Evolutionary conservation across 345 rosid genomes (phyloP), one percentile per base, ranked within the genome.

Genomic region (Populus ilicifolia): DNA sequence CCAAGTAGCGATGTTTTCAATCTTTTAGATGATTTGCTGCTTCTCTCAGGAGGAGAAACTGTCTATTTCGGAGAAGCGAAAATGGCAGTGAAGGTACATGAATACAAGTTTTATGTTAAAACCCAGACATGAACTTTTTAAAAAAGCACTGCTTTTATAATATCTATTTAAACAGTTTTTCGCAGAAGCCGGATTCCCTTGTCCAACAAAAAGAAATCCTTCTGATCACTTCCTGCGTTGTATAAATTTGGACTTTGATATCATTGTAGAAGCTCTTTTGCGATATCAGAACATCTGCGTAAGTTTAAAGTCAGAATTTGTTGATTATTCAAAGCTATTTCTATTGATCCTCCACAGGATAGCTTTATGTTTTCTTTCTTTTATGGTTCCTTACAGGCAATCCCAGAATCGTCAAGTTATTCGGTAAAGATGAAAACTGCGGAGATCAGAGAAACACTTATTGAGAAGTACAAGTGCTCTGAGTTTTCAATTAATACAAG

Each of bases 191-290:
- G 93, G 93, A 59, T 89, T 89, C 46, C 90, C 90, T 12, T 91
- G 95, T 77, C 95, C 95, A 23, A 77, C 70, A 59, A 87, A 85
- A 74, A 88, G 93, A 79, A 91, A 88, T 80, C 91, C 91, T 79
- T 88, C 92, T 0, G 95, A 91, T 75, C 95, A 91, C 79, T 91
- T 88, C 78, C 84, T 91, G 44, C 81, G 88, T 25, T 88, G 90
- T 75, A 84, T 89, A 41, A 88, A 86, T 86, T 85, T 91, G 1
- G 95, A 87, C 70, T 89, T 91, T 52, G 93, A 91, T 70, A 67
- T 77, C 30, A 80, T 87, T 38, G 79, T 83, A 21, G 90, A 84
- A 56, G 74, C 90, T 67, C 79, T 89, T 46, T 75, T 46, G 80
- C 90, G 83, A 67, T 86, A 86, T 78, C 76, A 62, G 9, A 80